These are phyloP conservation scores for Monilinia fructicola DNA, from an alignment of 2,329 filamentous ascomycete species.

Conservation along the genomic window DNA sequence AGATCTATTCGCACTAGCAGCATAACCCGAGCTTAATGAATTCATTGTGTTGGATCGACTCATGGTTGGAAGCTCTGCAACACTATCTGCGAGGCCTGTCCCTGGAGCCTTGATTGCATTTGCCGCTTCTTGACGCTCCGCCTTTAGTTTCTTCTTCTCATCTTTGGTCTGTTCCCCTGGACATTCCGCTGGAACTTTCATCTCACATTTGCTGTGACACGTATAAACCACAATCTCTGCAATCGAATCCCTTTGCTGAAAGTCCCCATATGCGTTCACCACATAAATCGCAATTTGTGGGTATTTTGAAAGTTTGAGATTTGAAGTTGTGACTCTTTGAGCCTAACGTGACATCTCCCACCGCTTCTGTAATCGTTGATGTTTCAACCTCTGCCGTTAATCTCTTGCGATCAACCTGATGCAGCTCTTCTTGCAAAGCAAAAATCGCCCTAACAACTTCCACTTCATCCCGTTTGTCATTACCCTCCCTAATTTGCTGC, in stretches of 20 bases:
- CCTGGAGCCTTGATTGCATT: conserved; percentile 45
- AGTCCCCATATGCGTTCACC: conserved; percentile 96
- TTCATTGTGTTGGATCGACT: conserved; percentile 82
- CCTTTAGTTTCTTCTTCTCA: conserved; percentile 90
- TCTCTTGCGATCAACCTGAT: conserved; percentile 79
- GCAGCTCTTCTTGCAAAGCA: conserved; percentile 76
- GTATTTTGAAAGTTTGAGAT: conserved; percentile 98
- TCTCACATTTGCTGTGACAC: conserved; percentile 97
- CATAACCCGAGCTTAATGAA: conserved; percentile 85
- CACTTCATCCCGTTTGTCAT: conserved; percentile 85
- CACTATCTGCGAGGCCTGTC: conserved; percentile 46
- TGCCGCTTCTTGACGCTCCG: conserved; percentile 76
- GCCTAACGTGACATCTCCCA: conserved; percentile 88
- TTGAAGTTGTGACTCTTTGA: conserved; percentile 98
- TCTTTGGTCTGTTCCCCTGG: conserved; percentile 93
- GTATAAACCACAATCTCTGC: conserved; percentile 97
- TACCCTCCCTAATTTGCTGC: conserved; percentile 75
- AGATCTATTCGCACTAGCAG: conserved; percentile 74
- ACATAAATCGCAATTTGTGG: conserved; percentile 96
- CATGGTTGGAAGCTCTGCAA: conserved; percentile 65
- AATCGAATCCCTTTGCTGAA: conserved; percentile 95
- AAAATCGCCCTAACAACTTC: conserved; percentile 83
- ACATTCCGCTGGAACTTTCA: conserved; percentile 96
- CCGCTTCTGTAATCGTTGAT: conserved; percentile 83
- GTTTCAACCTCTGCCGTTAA: conserved; percentile 91